These are phyloP conservation scores for Mortierella claussenii DNA, from an alignment of 192 early-diverging fungal species.

Conservation along the genomic window DNA sequence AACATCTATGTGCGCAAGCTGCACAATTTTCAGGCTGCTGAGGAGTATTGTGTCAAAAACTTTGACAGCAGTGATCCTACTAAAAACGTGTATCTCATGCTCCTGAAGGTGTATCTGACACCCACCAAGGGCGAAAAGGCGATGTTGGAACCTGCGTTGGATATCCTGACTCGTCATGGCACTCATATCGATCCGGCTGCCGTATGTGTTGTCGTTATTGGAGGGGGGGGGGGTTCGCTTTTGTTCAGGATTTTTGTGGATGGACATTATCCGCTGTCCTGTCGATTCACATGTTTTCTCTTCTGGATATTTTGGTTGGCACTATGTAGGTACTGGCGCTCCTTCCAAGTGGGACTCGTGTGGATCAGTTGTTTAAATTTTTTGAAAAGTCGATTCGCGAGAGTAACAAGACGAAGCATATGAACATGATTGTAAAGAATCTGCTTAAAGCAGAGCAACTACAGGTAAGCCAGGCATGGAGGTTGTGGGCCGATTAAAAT, in stretches of 20 bases:
- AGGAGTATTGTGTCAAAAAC: conserved; percentile 74
- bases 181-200: conserved; percentile 69
- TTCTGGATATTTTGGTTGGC: not conserved
- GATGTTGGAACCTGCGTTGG: conserved; percentile 66
- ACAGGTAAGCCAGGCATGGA: conserved; percentile 55
- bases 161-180: conserved; percentile 73
- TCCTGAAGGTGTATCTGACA: conserved; percentile 71
- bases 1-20: conserved; percentile 85
- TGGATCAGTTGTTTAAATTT: conserved; percentile 62
- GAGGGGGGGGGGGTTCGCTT: too few species aligned
- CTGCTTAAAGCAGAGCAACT: conserved; percentile 72
- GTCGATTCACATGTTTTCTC: not conserved
- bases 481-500: not conserved
- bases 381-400: conserved; percentile 73
- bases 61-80: conserved; percentile 60
- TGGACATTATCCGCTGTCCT: too few species aligned
- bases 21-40: conserved; percentile 71
- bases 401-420: conserved; percentile 68
- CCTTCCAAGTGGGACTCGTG: conserved; percentile 51
- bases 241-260: not conserved
- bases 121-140: conserved; percentile 56
- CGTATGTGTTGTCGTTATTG: too few species aligned
- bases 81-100: conserved; percentile 70
- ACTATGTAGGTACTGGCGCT: conserved; percentile 55
- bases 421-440: conserved; percentile 77